Evolutionary conservation across 1,139 yeast species (phyloP).

Genomic region (Suhomyces terraborum): DNA sequence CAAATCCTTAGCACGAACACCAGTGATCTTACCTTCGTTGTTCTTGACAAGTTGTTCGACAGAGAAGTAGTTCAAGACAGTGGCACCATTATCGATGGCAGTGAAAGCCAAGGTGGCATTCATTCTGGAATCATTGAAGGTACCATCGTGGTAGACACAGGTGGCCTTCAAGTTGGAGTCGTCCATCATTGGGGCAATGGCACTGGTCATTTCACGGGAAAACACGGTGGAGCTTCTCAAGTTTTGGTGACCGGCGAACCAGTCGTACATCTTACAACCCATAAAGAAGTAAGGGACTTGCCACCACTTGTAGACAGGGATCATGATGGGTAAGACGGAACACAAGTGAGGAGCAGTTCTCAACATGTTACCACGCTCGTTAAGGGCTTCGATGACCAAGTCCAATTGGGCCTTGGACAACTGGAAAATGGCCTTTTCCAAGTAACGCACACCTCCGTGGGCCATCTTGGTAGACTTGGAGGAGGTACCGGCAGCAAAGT

Average conservation of each 20-base stretch:
- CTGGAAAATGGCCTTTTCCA: slow-evolving; percentile 92
- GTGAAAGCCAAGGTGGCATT: slow-evolving; percentile 84
- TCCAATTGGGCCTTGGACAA: slow-evolving; percentile 89
- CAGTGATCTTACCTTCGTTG: slow-evolving; percentile 57
- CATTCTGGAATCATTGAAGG: slow-evolving; percentile 91
- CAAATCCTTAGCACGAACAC: slow-evolving; percentile 74
- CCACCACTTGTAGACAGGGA: slow-evolving; percentile 95
- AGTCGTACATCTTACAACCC: slow-evolving; percentile 90
- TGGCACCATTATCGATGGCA: slow-evolving; percentile 86
- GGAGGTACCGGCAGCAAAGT: slow-evolving; percentile 90
- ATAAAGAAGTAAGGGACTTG: slow-evolving; percentile 92
- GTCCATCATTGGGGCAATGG: slow-evolving; percentile 87
- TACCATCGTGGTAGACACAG: slow-evolving; percentile 92
- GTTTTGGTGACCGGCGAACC: slow-evolving; percentile 90
- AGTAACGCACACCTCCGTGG: slow-evolving; percentile 94
- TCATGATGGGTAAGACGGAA: slow-evolving; percentile 86
- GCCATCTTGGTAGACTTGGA: slow-evolving; percentile 97
- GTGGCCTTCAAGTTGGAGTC: slow-evolving; percentile 82
- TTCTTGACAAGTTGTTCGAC: slow-evolving; percentile 76
- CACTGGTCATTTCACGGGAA: slow-evolving; percentile 65
- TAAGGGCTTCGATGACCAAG: slow-evolving; percentile 89
- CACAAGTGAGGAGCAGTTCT: slow-evolving; percentile 93
- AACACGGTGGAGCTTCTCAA: slow-evolving; percentile 77
- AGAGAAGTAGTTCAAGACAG: slow-evolving; percentile 83
- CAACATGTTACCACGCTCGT: slow-evolving; percentile 87